Conservation (phyloP, 208 protist species). For the Trypanosoma mega region DNA sequence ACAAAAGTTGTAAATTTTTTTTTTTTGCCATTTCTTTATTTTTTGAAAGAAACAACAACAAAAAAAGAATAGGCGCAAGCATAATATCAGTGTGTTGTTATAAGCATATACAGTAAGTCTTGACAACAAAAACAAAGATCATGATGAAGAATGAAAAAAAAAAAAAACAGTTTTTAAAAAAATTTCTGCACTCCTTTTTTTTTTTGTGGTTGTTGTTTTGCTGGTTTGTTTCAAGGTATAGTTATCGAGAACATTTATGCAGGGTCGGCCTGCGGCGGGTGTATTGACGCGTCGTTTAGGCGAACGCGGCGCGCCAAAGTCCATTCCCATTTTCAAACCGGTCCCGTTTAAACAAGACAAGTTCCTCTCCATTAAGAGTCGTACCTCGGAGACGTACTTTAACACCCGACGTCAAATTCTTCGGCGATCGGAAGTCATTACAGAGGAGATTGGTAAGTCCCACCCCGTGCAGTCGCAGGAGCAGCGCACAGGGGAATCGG, state of each 20-base stretch:
- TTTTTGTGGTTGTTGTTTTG: neutral
- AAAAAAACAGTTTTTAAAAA: too few relatives aligned
- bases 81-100: neutral
- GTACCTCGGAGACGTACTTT: slow-evolving; percentile 50
- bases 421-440: slow-evolving; percentile 23
- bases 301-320: slow-evolving; percentile 5
- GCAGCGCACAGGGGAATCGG: neutral
- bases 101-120: slow-evolving; percentile 1
- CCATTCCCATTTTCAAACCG: slow-evolving; percentile 44
- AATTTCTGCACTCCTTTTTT: too few relatives aligned
- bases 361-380: slow-evolving; percentile 76
- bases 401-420: slow-evolving; percentile 45
- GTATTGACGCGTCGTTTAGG: neutral
- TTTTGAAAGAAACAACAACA: neutral
- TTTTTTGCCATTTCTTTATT: neutral
- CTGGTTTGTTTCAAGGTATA: neutral
- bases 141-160: too few relatives aligned
- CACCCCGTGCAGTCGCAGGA: slow-evolving; percentile 13
- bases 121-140: too few relatives aligned
- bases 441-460: slow-evolving; percentile 16
- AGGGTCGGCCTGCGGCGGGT: too few relatives aligned
- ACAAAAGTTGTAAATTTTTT: too few relatives aligned
- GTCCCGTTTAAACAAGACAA: slow-evolving; percentile 61
- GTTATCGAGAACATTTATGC: too few relatives aligned
- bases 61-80: neutral